Evolutionary conservation across 2,329 filamentous ascomycete genomes (phyloP).

Genomic region (Fulvia fulva): DNA sequence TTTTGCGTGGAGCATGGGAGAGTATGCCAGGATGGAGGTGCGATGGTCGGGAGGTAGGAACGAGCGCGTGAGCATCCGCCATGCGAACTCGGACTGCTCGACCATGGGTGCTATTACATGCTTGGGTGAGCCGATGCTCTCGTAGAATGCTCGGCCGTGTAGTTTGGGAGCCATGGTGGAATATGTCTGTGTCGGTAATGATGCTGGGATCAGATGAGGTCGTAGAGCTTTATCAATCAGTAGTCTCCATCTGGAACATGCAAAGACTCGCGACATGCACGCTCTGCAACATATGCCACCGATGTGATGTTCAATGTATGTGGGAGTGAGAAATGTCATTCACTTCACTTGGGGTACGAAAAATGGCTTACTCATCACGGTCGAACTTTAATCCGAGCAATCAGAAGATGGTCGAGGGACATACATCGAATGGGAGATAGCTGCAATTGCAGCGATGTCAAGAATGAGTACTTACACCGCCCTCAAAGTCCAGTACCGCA

Average conservation of each 20-base stretch:
- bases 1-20: slow-evolving; percentile 93
- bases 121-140: slow-evolving; percentile 89
- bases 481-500: too few species aligned
- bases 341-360: neutral
- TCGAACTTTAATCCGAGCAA: too few species aligned
- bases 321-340: neutral
- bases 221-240: neutral
- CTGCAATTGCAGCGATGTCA: too few species aligned
- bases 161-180: slow-evolving; percentile 31
- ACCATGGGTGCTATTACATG: slow-evolving; percentile 95
- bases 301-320: neutral
- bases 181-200: neutral
- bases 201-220: neutral
- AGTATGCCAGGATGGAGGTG: slow-evolving; percentile 75
- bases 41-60: slow-evolving; percentile 65
- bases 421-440: too few species aligned
- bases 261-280: neutral
- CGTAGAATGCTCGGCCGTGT: slow-evolving; percentile 79
- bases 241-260: neutral
- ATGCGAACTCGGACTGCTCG: slow-evolving; percentile 96
- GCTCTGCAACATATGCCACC: neutral
- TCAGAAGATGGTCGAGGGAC: too few species aligned
- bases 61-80: slow-evolving; percentile 92
- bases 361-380: neutral
- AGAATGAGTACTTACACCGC: too few species aligned